A percentile compares a stretch with the other conserved stretches of the same genome.
phyloP scores from a whole-genome alignment of 352 stramenopile species.

The Peronospora destructor region DNA sequence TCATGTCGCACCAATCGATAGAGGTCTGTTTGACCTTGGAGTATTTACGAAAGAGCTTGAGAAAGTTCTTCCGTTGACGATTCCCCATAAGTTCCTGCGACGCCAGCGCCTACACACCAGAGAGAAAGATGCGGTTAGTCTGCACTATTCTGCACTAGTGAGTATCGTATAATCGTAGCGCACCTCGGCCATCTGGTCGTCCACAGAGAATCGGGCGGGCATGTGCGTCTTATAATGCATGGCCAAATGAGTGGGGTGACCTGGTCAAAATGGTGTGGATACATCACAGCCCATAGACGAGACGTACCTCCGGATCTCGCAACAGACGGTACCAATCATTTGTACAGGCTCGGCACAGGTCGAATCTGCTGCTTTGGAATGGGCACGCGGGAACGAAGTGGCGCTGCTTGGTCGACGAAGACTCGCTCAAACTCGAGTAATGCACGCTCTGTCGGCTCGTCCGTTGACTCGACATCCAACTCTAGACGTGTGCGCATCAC shows the following conservation, averaged over 20 bases:
- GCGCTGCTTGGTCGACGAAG: neutral
- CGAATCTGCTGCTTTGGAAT: neutral
- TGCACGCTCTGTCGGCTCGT: constrained; percentile 20
- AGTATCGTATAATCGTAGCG: neutral
- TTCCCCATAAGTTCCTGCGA: constrained; percentile 75
- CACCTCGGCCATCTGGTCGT: constrained; percentile 86
- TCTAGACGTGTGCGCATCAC: constrained; percentile 24
- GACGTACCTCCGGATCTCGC: no score
- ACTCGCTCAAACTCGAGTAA: constrained; percentile 11
- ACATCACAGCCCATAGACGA: constrained; percentile 2
- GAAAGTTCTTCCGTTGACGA: constrained; percentile 79
- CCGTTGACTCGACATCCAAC: constrained; percentile 19
- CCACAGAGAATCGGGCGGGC: constrained; percentile 75
- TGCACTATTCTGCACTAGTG: neutral
- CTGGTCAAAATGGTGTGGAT: neutral
- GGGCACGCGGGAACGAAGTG: constrained; percentile 1
- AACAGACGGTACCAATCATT: neutral
- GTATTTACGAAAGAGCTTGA: constrained; percentile 88
- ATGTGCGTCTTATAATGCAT: constrained; percentile 88
- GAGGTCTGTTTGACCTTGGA: constrained; percentile 74
- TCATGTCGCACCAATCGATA: constrained; percentile 60
- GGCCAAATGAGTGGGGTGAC: neutral
- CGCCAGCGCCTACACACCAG: constrained; percentile 50
- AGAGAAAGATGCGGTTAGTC: neutral
- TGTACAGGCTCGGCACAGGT: constrained; percentile 4